These are phyloP conservation scores for Aureobasidium sp. DNA, from an alignment of 2,329 filamentous ascomycete species.

Conservation along the genomic window DNA sequence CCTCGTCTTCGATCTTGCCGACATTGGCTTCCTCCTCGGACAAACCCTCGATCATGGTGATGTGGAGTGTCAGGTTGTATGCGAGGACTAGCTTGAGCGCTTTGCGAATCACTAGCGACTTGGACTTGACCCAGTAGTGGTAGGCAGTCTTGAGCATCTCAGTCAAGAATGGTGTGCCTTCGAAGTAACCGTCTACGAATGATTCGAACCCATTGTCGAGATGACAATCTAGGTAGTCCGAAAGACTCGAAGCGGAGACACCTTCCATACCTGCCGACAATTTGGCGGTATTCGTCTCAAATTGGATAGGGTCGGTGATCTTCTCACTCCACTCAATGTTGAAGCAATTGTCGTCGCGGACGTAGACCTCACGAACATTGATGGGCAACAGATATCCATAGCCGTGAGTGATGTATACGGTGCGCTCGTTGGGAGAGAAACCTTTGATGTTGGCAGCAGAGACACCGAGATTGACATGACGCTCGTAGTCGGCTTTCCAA, in stretches of 20 bases:
- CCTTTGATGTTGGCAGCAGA: conserved; percentile 95
- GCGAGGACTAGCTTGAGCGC: conserved; percentile 89
- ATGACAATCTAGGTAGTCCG: conserved; percentile 91
- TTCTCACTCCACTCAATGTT: conserved; percentile 90
- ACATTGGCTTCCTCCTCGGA: conserved; percentile 69
- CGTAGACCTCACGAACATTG: conserved; percentile 87
- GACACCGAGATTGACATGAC: conserved; percentile 77
- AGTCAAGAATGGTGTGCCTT: conserved; percentile 88
- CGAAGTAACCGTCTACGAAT: conserved; percentile 93
- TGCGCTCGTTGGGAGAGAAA: conserved; percentile 52
- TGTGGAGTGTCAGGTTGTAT: conserved; percentile 90
- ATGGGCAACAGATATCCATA: conserved; percentile 91
- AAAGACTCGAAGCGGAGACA: conserved; percentile 69
- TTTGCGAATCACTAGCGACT: conserved; percentile 84
- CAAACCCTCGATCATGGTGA: conserved; percentile 87
- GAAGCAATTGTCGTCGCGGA: conserved; percentile 87
- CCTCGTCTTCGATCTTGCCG: conserved; percentile 77
- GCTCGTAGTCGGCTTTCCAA: conserved; percentile 95
- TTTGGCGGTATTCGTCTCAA: conserved; percentile 79
- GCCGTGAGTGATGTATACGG: conserved; percentile 87
- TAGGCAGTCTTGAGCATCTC: conserved; percentile 95
- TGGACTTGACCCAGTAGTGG: conserved; percentile 83
- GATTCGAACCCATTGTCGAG: conserved; percentile 86
- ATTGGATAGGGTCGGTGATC: conserved; percentile 67
- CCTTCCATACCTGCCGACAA: conserved; percentile 85